A percentile compares a stretch with the other conserved stretches of the same genome.
Conservation (phyloP, 805 yeast species). For the Saccharomycodes ludwigii region DNA sequence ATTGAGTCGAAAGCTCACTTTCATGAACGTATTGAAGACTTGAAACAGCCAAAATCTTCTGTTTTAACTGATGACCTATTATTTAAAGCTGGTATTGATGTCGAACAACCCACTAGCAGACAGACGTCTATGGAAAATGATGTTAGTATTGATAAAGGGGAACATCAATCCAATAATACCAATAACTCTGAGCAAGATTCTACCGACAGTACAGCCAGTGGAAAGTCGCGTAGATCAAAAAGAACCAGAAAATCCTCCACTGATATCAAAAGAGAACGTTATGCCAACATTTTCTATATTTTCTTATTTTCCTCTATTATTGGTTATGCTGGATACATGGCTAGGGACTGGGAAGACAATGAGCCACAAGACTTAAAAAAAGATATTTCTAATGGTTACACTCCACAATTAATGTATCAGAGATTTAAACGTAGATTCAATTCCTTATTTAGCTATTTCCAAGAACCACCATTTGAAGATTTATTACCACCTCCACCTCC, state of each 20-base stretch:
- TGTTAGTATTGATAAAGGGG: constrained; percentile 8
- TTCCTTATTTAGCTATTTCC: constrained; percentile 68
- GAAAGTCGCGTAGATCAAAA: constrained; percentile 25
- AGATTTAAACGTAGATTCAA: constrained; percentile 63
- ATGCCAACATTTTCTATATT: constrained; percentile 63
- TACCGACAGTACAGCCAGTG: constrained; percentile 10
- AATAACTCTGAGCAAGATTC: constrained; percentile 7
- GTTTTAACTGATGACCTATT: constrained; percentile 72
- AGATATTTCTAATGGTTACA: constrained; percentile 52
- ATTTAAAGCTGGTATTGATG: constrained; percentile 73
- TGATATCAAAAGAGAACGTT: constrained; percentile 71
- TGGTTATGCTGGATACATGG: constrained; percentile 52
- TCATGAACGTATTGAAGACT: too few relatives aligned
- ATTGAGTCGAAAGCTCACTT: too few relatives aligned
- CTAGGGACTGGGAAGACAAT: constrained; percentile 75
- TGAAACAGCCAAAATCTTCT: too few relatives aligned
- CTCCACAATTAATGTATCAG: constrained; percentile 50
- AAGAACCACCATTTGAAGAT: constrained; percentile 89
- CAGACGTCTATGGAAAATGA: too few relatives aligned
- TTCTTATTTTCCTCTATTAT: constrained; percentile 34
- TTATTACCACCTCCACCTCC: constrained; percentile 86
- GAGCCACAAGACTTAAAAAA: constrained; percentile 51
- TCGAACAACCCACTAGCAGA: too few relatives aligned
- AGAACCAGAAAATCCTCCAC: constrained; percentile 57
- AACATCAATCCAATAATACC: constrained; percentile 12